phyloP scores from a whole-genome alignment of 2,329 filamentous ascomycete species.

The Sarocladium kiliense region DNA sequence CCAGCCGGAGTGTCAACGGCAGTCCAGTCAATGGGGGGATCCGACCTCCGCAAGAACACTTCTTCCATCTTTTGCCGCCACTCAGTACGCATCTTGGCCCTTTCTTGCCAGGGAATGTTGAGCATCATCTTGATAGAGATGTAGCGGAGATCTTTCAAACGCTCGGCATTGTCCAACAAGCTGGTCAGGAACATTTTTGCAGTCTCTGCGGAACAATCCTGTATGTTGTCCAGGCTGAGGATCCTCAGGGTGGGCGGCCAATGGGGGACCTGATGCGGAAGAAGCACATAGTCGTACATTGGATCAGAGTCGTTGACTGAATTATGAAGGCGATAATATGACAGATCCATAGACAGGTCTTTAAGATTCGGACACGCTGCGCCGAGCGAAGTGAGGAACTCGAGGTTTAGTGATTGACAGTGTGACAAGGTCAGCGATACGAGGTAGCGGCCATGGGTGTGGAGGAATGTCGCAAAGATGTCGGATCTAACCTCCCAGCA shows the following conservation, averaged over 20 bases:
- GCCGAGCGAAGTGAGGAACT: slow-evolving; percentile 65
- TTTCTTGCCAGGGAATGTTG: slow-evolving; percentile 74
- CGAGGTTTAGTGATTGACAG: slow-evolving; percentile 72
- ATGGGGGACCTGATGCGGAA: slow-evolving; percentile 58
- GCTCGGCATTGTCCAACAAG: slow-evolving; percentile 64
- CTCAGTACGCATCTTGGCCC: slow-evolving; percentile 70
- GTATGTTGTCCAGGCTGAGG: slow-evolving; percentile 31
- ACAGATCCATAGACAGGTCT: slow-evolving; percentile 70
- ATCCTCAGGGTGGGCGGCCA: slow-evolving; percentile 72
- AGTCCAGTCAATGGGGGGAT: slow-evolving; percentile 28
- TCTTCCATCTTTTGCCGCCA: slow-evolving; percentile 69
- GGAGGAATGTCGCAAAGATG: slow-evolving; percentile 60
- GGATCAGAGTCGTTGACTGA: slow-evolving; percentile 69
- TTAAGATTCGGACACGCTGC: slow-evolving; percentile 65
- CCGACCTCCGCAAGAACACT: slow-evolving; percentile 54
- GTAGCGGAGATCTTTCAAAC: slow-evolving; percentile 61
- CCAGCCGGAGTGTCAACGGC: not conserved
- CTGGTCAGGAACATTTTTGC: slow-evolving; percentile 77
- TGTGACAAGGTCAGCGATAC: slow-evolving; percentile 66
- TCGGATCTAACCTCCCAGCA: slow-evolving; percentile 70
- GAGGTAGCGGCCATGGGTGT: slow-evolving; percentile 62
- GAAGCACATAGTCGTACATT: slow-evolving; percentile 65
- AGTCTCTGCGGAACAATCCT: slow-evolving; percentile 43
- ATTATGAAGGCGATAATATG: slow-evolving; percentile 67
- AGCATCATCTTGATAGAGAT: slow-evolving; percentile 74